phyloP scores from a whole-genome alignment of 1,284 basidiomycete species.

The Volvariella volvacea region DNA sequence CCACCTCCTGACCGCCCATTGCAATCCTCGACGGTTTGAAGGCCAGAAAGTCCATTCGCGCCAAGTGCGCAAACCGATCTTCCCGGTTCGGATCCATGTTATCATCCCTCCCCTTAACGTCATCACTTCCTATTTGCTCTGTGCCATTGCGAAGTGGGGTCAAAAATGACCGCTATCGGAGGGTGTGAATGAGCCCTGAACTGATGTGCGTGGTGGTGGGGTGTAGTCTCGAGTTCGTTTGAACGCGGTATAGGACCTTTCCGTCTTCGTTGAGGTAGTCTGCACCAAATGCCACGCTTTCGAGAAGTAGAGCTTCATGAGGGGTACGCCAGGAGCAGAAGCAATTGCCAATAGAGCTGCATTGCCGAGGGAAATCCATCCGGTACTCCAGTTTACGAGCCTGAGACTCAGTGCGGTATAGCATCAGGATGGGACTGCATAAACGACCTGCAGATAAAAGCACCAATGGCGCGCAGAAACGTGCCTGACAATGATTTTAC shows the following conservation, averaged over 20 bases:
- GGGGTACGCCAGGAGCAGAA: not conserved
- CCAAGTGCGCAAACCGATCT: slow-evolving; percentile 20
- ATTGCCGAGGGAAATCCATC: not conserved
- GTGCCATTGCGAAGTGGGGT: slow-evolving; percentile 3
- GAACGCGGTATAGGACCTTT: slow-evolving; percentile 20
- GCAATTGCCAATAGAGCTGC: slow-evolving; percentile 1
- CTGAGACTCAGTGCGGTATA: too few species aligned
- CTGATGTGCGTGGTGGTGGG: slow-evolving; percentile 15
- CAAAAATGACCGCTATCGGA: slow-evolving; percentile 8
- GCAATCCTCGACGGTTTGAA: slow-evolving; percentile 19
- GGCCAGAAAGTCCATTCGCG: slow-evolving; percentile 20
- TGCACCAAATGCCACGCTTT: slow-evolving; percentile 2
- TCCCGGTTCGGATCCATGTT: slow-evolving; percentile 5
- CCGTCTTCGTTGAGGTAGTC: slow-evolving; percentile 19
- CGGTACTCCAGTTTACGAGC: too few species aligned
- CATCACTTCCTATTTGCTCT: slow-evolving; percentile 8
- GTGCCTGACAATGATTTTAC: too few species aligned
- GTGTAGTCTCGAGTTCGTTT: slow-evolving; percentile 11
- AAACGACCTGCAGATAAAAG: too few species aligned
- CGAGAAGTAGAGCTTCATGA: slow-evolving; percentile 7
- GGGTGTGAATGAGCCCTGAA: slow-evolving; percentile 2
- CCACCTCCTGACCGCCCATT: slow-evolving; percentile 15
- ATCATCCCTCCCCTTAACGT: slow-evolving; percentile 8
- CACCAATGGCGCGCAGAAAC: too few species aligned
- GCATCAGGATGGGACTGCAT: too few species aligned